These are phyloP conservation scores for Colletotrichum gloeosporioides DNA, from an alignment of 2,329 filamentous ascomycete species.

Conservation along the genomic window DNA sequence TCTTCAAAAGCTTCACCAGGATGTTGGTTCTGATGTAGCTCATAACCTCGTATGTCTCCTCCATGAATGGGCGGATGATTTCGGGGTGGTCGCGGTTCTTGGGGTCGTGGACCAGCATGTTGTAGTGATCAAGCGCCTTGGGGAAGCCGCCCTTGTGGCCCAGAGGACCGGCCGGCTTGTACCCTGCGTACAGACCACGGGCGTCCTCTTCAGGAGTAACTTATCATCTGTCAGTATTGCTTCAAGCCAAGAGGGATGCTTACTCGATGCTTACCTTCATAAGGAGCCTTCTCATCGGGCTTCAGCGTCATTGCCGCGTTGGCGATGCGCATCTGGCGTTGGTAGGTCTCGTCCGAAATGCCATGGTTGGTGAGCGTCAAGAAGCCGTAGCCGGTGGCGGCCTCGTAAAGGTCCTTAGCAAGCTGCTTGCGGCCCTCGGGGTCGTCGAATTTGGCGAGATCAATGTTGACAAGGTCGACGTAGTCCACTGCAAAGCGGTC, in stretches of 20 bases:
- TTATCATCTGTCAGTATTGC: neutral
- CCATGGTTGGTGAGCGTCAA: conserved; percentile 31
- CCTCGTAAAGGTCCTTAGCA: conserved; percentile 32
- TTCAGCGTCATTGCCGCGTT: conserved; percentile 32
- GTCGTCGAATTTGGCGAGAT: conserved; percentile 31
- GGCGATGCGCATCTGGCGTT: conserved; percentile 30
- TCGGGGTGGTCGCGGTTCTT: conserved; percentile 27
- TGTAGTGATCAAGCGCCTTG: conserved; percentile 1
- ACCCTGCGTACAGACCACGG: conserved; percentile 31
- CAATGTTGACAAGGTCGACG: conserved; percentile 30
- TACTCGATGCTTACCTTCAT: conserved; percentile 25
- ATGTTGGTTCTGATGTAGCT: conserved; percentile 31
- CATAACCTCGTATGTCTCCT: conserved; percentile 31
- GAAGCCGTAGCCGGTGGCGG: conserved; percentile 30
- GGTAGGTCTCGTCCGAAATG: conserved; percentile 29
- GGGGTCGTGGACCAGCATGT: conserved; percentile 25
- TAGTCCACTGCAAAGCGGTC: conserved; percentile 26
- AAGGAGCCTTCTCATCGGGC: conserved; percentile 30
- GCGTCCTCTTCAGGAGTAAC: conserved; percentile 32
- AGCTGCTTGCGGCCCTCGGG: conserved; percentile 29
- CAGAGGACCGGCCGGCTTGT: conserved; percentile 30
- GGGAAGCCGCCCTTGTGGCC: conserved; percentile 21
- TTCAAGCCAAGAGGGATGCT: rapidly evolving
- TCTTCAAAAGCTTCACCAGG: conserved; percentile 38
- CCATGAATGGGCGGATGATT: conserved; percentile 27